Conservation (phyloP, 2,329 filamentous ascomycete genomes). For the Epichloe bromicola region DNA sequence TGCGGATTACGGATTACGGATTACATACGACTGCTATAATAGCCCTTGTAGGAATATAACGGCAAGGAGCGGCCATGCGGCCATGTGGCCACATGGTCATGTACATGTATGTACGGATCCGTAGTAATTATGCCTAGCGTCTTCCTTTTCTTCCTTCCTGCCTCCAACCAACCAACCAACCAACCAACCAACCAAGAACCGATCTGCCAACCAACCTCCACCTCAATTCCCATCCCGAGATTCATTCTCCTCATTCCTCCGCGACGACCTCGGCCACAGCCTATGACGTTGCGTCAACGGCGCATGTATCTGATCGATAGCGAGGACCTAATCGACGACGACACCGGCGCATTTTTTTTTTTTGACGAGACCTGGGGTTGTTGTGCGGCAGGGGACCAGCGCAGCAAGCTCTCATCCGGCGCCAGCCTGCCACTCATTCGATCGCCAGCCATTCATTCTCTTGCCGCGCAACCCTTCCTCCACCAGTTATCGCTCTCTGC, state of each 20-base stretch:
- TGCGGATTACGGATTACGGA: no score
- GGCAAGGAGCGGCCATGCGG: no score
- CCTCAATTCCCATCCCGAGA: background rate
- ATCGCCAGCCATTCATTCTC: background rate
- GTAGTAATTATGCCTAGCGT: background rate
- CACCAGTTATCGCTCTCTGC: background rate
- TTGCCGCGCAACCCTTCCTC: background rate
- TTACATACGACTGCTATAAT: no score
- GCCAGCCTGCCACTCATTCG: background rate
- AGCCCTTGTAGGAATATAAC: no score
- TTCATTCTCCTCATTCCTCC: background rate
- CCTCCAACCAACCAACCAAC: background rate
- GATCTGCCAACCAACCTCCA: background rate
- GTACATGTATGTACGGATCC: no score
- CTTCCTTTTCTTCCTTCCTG: background rate
- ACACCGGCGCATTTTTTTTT: background rate
- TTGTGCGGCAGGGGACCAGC: background rate
- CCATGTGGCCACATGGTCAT: no score
- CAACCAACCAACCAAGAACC: background rate
- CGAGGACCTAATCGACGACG: background rate
- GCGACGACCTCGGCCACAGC: background rate
- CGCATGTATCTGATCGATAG: background rate
- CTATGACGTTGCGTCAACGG: background rate
- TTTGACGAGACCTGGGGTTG: background rate
- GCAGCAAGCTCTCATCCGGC: background rate